A percentile compares a stretch with the other conserved stretches of the same genome.
phyloP scores from a whole-genome alignment of 768 basidiomycete species.

The Collybia sp. region DNA sequence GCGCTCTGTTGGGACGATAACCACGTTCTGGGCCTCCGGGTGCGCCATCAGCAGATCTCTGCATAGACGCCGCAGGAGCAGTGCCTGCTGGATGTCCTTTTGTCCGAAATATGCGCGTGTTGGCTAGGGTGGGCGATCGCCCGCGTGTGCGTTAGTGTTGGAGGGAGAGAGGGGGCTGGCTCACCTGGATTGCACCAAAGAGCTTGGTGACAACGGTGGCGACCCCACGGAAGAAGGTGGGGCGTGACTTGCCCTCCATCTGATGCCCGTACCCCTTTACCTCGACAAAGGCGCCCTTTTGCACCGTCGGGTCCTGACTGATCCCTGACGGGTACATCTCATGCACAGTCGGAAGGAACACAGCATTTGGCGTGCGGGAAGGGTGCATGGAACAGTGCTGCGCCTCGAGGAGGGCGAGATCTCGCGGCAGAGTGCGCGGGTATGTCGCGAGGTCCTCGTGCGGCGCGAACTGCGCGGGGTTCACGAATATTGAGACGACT shows the following conservation, averaged over 20 bases:
- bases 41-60: constrained; percentile 78
- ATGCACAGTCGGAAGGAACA: constrained; percentile 74
- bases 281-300: constrained; percentile 88
- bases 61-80: constrained; percentile 75
- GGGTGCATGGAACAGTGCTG: constrained; percentile 29
- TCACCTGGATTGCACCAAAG: constrained; percentile 86
- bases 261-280: constrained; percentile 88
- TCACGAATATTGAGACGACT: constrained; percentile 94
- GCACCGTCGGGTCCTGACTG: constrained; percentile 62
- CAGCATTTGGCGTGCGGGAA: constrained; percentile 33
- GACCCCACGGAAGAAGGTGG: constrained; percentile 93
- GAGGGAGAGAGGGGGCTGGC: constrained; percentile 11
- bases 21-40: constrained; percentile 68
- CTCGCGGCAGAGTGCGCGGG: constrained; percentile 78
- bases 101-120: constrained; percentile 94
- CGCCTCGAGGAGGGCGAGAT: constrained; percentile 57
- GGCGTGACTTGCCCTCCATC: constrained; percentile 88
- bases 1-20: constrained; percentile 85
- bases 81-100: constrained; percentile 96
- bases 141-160: constrained; percentile 4
- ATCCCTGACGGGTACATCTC: constrained; percentile 97
- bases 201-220: constrained; percentile 94
- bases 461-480: constrained; percentile 96
- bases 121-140: no score
- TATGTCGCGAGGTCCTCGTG: constrained; percentile 91